These are phyloP conservation scores for Neospermospora avenae DNA, from an alignment of 2,329 filamentous ascomycete genomes.

Conservation along the genomic window DNA sequence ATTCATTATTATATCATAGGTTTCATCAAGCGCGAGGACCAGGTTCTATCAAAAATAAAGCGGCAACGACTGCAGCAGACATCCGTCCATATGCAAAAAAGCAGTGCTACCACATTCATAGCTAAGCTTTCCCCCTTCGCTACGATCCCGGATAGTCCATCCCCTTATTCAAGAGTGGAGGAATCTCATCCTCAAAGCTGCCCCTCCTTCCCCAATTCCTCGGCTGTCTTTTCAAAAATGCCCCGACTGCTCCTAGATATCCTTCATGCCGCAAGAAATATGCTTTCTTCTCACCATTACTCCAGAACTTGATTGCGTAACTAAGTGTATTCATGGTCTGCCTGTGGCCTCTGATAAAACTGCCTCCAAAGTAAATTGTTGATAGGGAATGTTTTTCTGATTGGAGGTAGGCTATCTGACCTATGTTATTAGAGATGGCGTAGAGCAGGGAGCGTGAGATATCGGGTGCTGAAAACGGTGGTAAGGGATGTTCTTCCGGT, in stretches of 20 bases:
- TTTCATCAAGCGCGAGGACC: no score
- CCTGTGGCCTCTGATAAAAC: slow-evolving; percentile 91
- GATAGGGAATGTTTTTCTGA: slow-evolving; percentile 89
- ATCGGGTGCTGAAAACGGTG: slow-evolving; percentile 73
- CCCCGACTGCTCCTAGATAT: slow-evolving; percentile 89
- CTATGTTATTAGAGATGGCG: slow-evolving; percentile 96
- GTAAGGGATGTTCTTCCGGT: slow-evolving; percentile 14
- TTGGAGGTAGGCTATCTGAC: slow-evolving; percentile 96
- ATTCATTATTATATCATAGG: no score
- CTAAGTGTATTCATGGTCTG: slow-evolving; percentile 98
- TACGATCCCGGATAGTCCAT: slow-evolving; percentile 13
- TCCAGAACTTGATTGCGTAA: slow-evolving; percentile 98
- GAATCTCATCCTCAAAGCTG: slow-evolving; percentile 45
- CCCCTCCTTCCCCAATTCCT: slow-evolving; percentile 85
- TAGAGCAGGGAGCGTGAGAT: slow-evolving; percentile 90
- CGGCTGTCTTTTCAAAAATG: slow-evolving; percentile 88
- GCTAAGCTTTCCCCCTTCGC: background rate
- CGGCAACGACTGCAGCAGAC: background rate
- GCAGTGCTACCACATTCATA: background rate
- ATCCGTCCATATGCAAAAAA: background rate
- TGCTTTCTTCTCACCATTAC: slow-evolving; percentile 86
- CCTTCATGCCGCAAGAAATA: slow-evolving; percentile 96
- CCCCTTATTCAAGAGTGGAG: background rate
- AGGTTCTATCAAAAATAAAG: background rate
- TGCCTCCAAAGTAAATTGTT: slow-evolving; percentile 96